phyloP scores from a whole-genome alignment of 306 rosid genomes.

The Castanea sativa region DNA sequence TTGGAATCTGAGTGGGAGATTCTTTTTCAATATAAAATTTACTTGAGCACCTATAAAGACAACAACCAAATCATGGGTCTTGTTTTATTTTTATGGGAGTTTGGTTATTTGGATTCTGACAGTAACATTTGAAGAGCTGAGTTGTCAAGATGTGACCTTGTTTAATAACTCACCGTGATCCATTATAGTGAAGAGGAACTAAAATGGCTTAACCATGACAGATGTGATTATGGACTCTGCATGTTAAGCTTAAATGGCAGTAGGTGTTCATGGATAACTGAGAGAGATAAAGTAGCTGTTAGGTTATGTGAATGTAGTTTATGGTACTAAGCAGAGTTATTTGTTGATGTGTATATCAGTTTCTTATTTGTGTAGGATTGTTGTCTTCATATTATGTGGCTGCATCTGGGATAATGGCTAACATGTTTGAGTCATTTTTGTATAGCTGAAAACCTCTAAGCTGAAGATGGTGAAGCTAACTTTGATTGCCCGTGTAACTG shows the following conservation, averaged over 20 bases:
- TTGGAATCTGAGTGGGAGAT: background rate
- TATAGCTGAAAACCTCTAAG: slow-evolving; percentile 27
- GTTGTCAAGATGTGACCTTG: background rate
- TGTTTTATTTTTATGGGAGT: background rate
- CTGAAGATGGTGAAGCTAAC: slow-evolving; percentile 93
- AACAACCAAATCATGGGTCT: background rate
- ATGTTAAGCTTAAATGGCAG: background rate
- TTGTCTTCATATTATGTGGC: background rate
- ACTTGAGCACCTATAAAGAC: background rate
- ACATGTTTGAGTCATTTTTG: slow-evolving; percentile 17
- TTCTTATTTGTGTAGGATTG: background rate
- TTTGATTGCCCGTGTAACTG: slow-evolving; percentile 94
- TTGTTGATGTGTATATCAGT: background rate
- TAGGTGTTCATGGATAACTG: background rate
- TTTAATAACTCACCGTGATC: slow-evolving; percentile 14
- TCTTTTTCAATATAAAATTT: background rate
- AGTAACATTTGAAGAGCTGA: slow-evolving; percentile 6
- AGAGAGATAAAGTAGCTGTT: background rate
- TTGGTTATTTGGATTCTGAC: background rate
- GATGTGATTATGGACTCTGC: background rate
- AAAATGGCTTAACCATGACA: background rate
- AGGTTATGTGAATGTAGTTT: background rate
- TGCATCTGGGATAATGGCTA: slow-evolving; percentile 18
- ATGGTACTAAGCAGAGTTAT: background rate
- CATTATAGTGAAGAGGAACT: slow-evolving; percentile 9